A percentile compares a stretch with the other conserved stretches of the same genome.
Conservation (phyloP, 352 stramenopile genomes). For the Phytophthora syringae region DNA sequence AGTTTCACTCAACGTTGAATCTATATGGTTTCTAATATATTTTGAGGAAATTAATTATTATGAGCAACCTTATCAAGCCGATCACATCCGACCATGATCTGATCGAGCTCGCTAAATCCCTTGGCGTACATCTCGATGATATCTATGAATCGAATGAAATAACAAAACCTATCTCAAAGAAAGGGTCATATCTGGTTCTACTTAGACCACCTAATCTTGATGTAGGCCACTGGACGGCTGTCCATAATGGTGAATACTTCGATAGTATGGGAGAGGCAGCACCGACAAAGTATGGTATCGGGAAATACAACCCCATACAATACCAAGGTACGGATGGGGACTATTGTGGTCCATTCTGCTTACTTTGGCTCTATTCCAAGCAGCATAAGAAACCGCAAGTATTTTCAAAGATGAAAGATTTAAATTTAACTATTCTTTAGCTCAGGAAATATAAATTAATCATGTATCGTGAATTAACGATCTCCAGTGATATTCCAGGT, state of each 20-base stretch:
- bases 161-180: constrained; percentile 1
- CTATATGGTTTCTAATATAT: constrained; percentile 10
- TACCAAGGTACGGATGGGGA: constrained; percentile 17
- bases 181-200: constrained; percentile 22
- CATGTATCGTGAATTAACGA: constrained; percentile 12
- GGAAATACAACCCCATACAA: constrained; percentile 20
- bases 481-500: constrained; percentile 5
- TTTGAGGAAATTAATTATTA: constrained; percentile 8
- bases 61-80: constrained; percentile 3
- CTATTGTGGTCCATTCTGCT: constrained; percentile 19
- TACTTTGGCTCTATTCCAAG: constrained; percentile 22
- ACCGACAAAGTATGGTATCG: constrained; percentile 10
- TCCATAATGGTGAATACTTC: constrained; percentile 23
- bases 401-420: constrained; percentile 19
- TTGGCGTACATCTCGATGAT: constrained; percentile 3
- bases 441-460: constrained; percentile 21
- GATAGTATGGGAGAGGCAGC: constrained; percentile 20
- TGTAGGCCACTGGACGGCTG: constrained; percentile 18
- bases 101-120: neutral
- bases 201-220: constrained; percentile 16
- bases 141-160: constrained; percentile 22
- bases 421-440: constrained; percentile 28
- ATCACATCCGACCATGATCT: constrained; percentile 14
- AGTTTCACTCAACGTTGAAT: constrained; percentile 13
- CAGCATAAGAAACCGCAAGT: constrained; percentile 14